These are phyloP conservation scores for Clonostachys chloroleuca DNA, from an alignment of 2,329 filamentous ascomycete genomes.

Conservation along the genomic window DNA sequence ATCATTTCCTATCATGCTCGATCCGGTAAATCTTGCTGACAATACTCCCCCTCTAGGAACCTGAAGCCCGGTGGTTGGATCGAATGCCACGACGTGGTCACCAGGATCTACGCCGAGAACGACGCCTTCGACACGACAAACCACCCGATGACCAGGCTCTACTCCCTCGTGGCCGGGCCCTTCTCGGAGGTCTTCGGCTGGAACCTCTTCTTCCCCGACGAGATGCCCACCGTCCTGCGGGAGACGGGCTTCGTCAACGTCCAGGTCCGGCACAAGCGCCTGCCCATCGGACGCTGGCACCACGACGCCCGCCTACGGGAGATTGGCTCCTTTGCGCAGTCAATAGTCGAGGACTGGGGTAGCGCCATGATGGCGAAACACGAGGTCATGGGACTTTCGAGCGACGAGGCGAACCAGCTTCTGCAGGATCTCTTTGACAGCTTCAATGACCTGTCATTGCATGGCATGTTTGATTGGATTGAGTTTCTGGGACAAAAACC, in stretches of 20 bases:
- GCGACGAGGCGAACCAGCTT: constrained; percentile 24
- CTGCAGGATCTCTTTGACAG: constrained; percentile 20
- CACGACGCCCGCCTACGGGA: constrained; percentile 24
- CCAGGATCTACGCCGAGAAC: constrained; percentile 7
- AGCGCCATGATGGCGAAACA: constrained; percentile 23
- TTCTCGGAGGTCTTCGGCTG: constrained; percentile 26
- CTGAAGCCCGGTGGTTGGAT: constrained; percentile 33
- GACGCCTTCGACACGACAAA: constrained; percentile 6
- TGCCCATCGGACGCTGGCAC: constrained; percentile 32
- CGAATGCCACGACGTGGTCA: constrained; percentile 17
- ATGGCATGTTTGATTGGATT: constrained; percentile 26
- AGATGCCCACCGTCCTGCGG: constrained; percentile 18
- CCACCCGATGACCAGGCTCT: constrained; percentile 24
- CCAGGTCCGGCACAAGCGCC: constrained; percentile 12
- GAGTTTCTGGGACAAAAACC: constrained; percentile 33
- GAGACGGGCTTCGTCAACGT: constrained; percentile 27
- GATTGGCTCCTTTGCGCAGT: constrained; percentile 29
- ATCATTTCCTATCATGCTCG: not conserved
- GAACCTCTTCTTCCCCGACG: constrained; percentile 19
- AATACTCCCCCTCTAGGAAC: constrained; percentile 41
- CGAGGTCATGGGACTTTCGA: constrained; percentile 21
- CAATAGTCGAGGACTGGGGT: constrained; percentile 25
- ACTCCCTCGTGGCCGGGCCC: constrained; percentile 20
- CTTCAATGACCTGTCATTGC: constrained; percentile 22
- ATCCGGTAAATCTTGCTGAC: constrained; percentile 19